Evolutionary conservation across 352 stramenopile species (phyloP).

Genomic region (Thraustotheca clavata): DNA sequence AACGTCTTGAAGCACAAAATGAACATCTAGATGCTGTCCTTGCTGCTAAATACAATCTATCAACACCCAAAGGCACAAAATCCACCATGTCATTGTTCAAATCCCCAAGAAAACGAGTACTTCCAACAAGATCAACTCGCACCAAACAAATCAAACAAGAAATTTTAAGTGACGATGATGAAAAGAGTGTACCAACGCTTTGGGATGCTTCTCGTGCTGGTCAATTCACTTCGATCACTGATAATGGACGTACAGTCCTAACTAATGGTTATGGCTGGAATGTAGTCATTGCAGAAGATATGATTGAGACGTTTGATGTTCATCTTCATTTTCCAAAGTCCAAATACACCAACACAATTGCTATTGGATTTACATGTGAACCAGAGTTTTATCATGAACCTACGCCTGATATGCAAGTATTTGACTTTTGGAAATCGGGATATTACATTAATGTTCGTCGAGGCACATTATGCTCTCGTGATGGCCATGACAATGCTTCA

Average conservation of each 20-base stretch:
- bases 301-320: constrained; percentile 1
- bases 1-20: background rate
- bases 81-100: background rate
- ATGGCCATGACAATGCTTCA: constrained; percentile 19
- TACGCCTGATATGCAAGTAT: background rate
- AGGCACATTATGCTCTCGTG: constrained; percentile 8
- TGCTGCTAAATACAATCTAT: background rate
- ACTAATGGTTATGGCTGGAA: constrained; percentile 9
- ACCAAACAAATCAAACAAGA: too few relatives aligned
- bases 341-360: constrained; percentile 17
- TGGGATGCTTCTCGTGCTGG: background rate
- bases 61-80: background rate
- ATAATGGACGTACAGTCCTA: background rate
- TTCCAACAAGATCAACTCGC: background rate
- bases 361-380: constrained; percentile 14
- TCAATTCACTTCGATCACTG: background rate
- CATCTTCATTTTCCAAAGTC: constrained; percentile 1
- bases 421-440: constrained; percentile 17
- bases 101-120: background rate
- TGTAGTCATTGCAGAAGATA: background rate
- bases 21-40: background rate
- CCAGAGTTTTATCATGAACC: constrained; percentile 13
- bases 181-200: too few relatives aligned
- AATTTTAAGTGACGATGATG: too few relatives aligned
- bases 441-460: constrained; percentile 19